These are phyloP conservation scores for Scheffersomyces stambukii DNA, from an alignment of 1,139 yeast genomes.

Conservation along the genomic window DNA sequence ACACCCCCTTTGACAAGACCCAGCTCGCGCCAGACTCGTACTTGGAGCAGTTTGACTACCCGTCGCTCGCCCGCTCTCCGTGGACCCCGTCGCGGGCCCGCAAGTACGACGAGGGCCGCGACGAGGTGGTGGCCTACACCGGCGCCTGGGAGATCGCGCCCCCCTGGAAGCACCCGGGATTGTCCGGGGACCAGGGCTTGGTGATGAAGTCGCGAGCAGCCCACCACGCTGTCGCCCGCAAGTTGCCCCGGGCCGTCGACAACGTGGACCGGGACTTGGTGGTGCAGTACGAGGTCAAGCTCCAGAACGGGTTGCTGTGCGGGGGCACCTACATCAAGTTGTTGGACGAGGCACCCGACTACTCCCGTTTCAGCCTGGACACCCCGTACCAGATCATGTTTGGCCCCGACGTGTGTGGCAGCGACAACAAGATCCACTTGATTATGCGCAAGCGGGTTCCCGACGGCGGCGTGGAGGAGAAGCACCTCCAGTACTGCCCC, in stretches of 20 bases:
- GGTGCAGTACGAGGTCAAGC: slow-evolving; percentile 82
- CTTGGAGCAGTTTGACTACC: slow-evolving; percentile 63
- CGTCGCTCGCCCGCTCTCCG: slow-evolving; percentile 34
- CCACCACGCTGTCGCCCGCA: slow-evolving; percentile 71
- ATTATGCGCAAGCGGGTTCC: slow-evolving; percentile 61
- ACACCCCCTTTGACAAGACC: slow-evolving; percentile 26
- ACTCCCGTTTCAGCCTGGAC: slow-evolving; percentile 28
- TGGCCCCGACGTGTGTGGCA: slow-evolving; percentile 92
- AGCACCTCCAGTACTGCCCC: slow-evolving; percentile 65
- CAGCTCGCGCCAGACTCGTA: slow-evolving; percentile 39
- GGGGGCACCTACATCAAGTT: slow-evolving; percentile 89
- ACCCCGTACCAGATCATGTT: slow-evolving; percentile 85
- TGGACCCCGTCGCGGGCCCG: slow-evolving; percentile 67
- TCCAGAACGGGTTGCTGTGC: slow-evolving; percentile 72
- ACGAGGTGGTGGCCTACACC: slow-evolving; percentile 41
- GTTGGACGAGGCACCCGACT: slow-evolving; percentile 32
- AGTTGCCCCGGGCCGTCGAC: slow-evolving; percentile 51
- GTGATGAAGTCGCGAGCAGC: slow-evolving; percentile 74
- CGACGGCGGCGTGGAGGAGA: slow-evolving; percentile 59
- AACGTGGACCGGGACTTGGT: slow-evolving; percentile 64
- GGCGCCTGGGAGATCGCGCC: slow-evolving; percentile 77
- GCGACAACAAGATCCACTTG: slow-evolving; percentile 73
- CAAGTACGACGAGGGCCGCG: slow-evolving; percentile 39
- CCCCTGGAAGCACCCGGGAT: slow-evolving; percentile 48
- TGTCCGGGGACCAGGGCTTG: slow-evolving; percentile 63